Evolutionary conservation across 2,329 filamentous ascomycete species (phyloP), one percentile per base, ranked within the genome.

Genomic region (Curvularia sp.): DNA sequence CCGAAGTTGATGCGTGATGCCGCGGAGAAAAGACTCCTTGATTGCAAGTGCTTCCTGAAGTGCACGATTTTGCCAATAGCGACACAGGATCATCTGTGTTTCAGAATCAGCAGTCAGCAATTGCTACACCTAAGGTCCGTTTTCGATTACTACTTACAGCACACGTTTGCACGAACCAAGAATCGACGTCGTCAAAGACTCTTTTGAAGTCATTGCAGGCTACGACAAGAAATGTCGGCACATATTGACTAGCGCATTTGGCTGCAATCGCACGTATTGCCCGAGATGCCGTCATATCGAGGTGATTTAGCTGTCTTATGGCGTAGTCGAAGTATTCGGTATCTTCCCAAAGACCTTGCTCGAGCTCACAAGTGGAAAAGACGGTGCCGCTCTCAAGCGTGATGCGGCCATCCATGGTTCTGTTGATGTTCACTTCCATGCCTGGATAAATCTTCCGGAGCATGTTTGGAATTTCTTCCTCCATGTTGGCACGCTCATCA

Each of bases 101-200:
- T n/a, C 10, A 41, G 28, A 1, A 13, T 5, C 3, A 12, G 5
- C 2, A 3, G 5, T 57, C 19, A 57, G 55, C 30, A 12, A 8
- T 12, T n/a, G 38, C 1, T 19, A 21, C 10, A 32, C 10, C 9
- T 18, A 23, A 0, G 2, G n/a, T 19, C 13, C 1, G 5, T 3
- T 12, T n/a, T 18, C 25, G 10, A 3, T 1, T 1, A 12, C 15
- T 48, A 28, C 55, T 42, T 48, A 57, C 55, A 0, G 80, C 77
- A 47, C 79, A 81, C 3, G 71, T 72, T 4, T 79, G 72, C 0
- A 82, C 69, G 43, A 82, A 82, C 77, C 80, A 81, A 0, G 78
- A 65, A 53, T 83, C 81, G 1, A 81, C 66, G 41, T 83, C 81
- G 45, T 83, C 81, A 48, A 81, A 81, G 3, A 83, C 76, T 0